Evolutionary conservation across 2,329 filamentous ascomycete species (phyloP).

Genomic region (Gyromitra esculenta): DNA sequence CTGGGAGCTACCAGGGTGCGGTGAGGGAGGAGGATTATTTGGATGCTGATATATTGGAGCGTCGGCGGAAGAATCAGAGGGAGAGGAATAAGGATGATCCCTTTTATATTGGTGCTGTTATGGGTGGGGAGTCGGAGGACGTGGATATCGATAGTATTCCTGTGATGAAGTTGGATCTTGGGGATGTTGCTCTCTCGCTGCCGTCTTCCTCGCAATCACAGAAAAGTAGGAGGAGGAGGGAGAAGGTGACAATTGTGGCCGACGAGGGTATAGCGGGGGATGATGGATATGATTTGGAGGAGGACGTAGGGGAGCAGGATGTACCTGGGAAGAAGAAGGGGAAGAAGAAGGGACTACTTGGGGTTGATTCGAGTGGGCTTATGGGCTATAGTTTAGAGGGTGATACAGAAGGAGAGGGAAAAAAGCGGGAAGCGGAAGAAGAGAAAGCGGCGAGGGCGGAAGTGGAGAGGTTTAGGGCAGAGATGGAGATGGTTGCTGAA

Average conservation of each 20-base stretch:
- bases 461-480: constrained; percentile 83
- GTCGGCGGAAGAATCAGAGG: constrained; percentile 77
- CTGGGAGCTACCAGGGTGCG: constrained; percentile 68
- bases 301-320: constrained; percentile 61
- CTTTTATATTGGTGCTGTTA: constrained; percentile 77
- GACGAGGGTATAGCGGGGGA: constrained; percentile 75
- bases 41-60: constrained; percentile 77
- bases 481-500: constrained; percentile 78
- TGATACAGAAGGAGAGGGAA: constrained; percentile 65
- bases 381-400: constrained; percentile 75
- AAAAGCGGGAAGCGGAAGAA: constrained; percentile 85
- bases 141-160: constrained; percentile 95
- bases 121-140: constrained; percentile 61
- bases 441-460: constrained; percentile 87
- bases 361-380: constrained; percentile 87
- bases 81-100: constrained; percentile 92
- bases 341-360: constrained; percentile 75
- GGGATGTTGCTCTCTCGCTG: constrained; percentile 62
- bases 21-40: constrained; percentile 70
- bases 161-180: constrained; percentile 89
- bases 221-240: constrained; percentile 62
- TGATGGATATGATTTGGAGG: constrained; percentile 66
- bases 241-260: constrained; percentile 73
- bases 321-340: constrained; percentile 58
- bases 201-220: constrained; percentile 54